Evolutionary conservation across 192 early-diverging fungal species (phyloP).

Genomic region (Coemansia sp.): DNA sequence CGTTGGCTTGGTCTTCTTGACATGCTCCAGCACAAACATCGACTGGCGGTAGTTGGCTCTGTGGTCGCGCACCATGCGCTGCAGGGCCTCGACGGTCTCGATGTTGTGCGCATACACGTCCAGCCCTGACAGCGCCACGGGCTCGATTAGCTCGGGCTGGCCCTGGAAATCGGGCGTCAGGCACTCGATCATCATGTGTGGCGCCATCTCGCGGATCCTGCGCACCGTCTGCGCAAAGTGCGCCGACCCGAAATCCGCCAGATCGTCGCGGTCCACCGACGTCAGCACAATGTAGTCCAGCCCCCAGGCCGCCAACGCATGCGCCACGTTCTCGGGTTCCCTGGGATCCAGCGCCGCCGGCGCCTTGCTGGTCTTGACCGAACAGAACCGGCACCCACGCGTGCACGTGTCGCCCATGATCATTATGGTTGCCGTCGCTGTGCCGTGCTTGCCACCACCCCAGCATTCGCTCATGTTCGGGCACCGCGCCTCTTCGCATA

Average conservation of each 20-base stretch:
- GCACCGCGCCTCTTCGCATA: slow-evolving; percentile 97
- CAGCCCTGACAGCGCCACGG: slow-evolving; percentile 87
- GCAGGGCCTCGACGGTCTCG: slow-evolving; percentile 92
- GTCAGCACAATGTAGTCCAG: slow-evolving; percentile 97
- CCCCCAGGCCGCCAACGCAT: slow-evolving; percentile 93
- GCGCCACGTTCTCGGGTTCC: slow-evolving; percentile 92
- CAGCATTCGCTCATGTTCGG: slow-evolving; percentile 99
- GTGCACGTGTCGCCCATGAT: slow-evolving; percentile 99
- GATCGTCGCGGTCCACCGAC: slow-evolving; percentile 96
- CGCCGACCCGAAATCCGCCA: slow-evolving; percentile 85
- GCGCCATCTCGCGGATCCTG: slow-evolving; percentile 85
- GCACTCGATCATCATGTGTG: slow-evolving; percentile 94
- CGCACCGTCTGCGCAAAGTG: slow-evolving; percentile 93
- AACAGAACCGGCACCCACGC: slow-evolving; percentile 96
- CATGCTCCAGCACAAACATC: slow-evolving; percentile 84
- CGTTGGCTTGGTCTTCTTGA: slow-evolving; percentile 75
- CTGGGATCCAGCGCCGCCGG: slow-evolving; percentile 84
- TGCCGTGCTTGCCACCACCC: slow-evolving; percentile 94
- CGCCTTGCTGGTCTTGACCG: slow-evolving; percentile 90
- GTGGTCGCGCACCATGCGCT: slow-evolving; percentile 88
- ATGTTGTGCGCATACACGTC: slow-evolving; percentile 99
- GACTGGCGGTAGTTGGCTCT: slow-evolving; percentile 92
- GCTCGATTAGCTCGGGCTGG: slow-evolving; percentile 70
- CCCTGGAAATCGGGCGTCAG: slow-evolving; percentile 95
- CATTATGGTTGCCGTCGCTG: slow-evolving; percentile 98